Percentiles rank a stretch among this genome's conserved stretches.
Evolutionary conservation across 1,284 basidiomycete genomes (phyloP).

Genomic region (Fomes fomentarius): DNA sequence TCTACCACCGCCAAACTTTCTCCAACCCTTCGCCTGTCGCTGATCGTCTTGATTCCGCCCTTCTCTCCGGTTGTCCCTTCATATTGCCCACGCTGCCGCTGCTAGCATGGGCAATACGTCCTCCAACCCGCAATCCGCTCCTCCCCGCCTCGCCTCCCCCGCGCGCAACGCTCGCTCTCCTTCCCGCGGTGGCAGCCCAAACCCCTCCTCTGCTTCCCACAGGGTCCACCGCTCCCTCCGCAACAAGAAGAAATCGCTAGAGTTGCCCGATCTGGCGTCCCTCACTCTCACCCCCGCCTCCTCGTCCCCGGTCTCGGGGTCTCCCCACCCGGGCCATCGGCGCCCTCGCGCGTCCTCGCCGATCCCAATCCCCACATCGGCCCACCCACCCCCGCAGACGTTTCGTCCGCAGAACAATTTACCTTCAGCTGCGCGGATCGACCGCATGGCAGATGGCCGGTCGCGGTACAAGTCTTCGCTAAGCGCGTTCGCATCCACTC

Average conservation of each 20-base stretch:
- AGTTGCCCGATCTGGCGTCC: slow-evolving; percentile 75
- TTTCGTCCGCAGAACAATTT: slow-evolving; percentile 38
- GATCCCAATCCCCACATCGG: slow-evolving; percentile 47
- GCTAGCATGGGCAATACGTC: slow-evolving; percentile 40
- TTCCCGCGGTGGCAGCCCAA: slow-evolving; percentile 31
- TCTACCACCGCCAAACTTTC: background rate
- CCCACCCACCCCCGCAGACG: slow-evolving; percentile 43
- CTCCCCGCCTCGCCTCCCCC: slow-evolving; percentile 27
- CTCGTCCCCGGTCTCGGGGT: slow-evolving; percentile 40
- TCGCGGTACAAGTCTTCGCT: slow-evolving; percentile 38
- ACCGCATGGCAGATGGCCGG: slow-evolving; percentile 27
- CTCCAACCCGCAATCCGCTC: slow-evolving; percentile 32
- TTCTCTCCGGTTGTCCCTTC: slow-evolving; percentile 11
- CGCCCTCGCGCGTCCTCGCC: slow-evolving; percentile 43
- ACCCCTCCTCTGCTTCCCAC: slow-evolving; percentile 27
- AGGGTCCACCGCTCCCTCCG: slow-evolving; percentile 55
- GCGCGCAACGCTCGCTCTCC: slow-evolving; percentile 28
- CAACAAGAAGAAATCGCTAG: slow-evolving; percentile 73
- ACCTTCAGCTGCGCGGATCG: slow-evolving; percentile 37
- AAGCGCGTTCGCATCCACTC: slow-evolving; percentile 43
- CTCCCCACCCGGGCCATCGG: slow-evolving; percentile 45
- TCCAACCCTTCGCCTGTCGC: slow-evolving; percentile 14
- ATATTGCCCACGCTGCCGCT: slow-evolving; percentile 19
- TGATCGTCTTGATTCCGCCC: slow-evolving; percentile 23
- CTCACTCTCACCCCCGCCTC: slow-evolving; percentile 55